Evolutionary conservation across 2,329 filamentous ascomycete genomes (phyloP).

Genomic region (Penicillium rolfsii): DNA sequence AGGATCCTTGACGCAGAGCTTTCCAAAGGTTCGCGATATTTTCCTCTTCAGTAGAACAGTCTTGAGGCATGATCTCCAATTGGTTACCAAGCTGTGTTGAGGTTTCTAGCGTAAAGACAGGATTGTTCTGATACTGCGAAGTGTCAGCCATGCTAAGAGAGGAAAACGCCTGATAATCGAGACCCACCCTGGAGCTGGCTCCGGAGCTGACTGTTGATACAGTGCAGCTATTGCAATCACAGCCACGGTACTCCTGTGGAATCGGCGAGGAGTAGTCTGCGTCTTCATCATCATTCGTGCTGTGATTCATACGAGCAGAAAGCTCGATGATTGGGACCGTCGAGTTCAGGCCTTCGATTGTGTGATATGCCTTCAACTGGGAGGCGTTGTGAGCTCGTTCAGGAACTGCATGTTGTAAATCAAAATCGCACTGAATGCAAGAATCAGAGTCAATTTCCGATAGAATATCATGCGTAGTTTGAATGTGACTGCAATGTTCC

Average conservation of each 20-base stretch:
- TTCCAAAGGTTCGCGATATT: neutral
- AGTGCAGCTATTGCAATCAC: neutral
- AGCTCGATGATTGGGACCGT: constrained; percentile 7
- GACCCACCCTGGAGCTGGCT: neutral
- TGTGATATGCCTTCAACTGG: neutral
- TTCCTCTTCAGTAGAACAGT: neutral
- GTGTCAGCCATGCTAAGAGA: neutral
- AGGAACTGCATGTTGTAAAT: constrained; percentile 7
- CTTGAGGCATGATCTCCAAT: neutral
- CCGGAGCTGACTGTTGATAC: neutral
- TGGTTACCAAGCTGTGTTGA: neutral
- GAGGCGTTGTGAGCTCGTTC: neutral
- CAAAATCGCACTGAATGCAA: constrained; percentile 22
- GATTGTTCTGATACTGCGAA: neutral
- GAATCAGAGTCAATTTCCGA: neutral
- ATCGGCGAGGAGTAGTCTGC: neutral
- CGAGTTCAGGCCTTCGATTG: constrained; percentile 16
- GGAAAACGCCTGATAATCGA: neutral
- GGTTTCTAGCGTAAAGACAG: neutral
- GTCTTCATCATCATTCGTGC: neutral
- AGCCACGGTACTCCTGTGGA: neutral
- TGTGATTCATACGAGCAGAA: constrained; percentile 6
- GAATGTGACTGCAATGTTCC: constrained; percentile 10
- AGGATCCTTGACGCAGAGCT: neutral
- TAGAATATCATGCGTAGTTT: constrained; percentile 20